Evolutionary conservation across 2,329 filamentous ascomycete species (phyloP).

Genomic region (Beauveria rudraprayagi): DNA sequence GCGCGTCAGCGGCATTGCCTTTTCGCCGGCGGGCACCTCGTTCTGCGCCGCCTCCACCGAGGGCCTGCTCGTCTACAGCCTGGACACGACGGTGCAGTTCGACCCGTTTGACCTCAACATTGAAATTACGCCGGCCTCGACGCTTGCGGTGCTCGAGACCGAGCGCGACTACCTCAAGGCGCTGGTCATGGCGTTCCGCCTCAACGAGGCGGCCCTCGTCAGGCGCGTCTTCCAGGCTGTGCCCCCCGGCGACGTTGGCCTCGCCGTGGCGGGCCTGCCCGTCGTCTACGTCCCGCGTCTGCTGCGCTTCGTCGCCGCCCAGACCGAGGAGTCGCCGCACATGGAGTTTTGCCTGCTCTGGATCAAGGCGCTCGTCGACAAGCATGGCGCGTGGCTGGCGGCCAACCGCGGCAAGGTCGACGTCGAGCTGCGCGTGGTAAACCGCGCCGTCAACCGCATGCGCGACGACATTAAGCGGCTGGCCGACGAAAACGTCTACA

Average conservation of each 20-base stretch:
- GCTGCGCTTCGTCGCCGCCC: slow-evolving; percentile 77
- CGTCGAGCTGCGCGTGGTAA: slow-evolving; percentile 74
- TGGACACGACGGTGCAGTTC: slow-evolving; percentile 78
- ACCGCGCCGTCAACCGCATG: slow-evolving; percentile 72
- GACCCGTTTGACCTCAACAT: slow-evolving; percentile 96
- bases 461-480: slow-evolving; percentile 73
- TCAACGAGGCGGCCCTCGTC: slow-evolving; percentile 78
- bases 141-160: slow-evolving; percentile 56
- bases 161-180: slow-evolving; percentile 83
- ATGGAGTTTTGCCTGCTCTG: slow-evolving; percentile 91
- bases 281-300: slow-evolving; percentile 79
- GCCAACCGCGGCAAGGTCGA: slow-evolving; percentile 73
- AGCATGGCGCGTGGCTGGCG: slow-evolving; percentile 78
- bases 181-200: slow-evolving; percentile 91
- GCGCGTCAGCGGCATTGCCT: slow-evolving; percentile 73
- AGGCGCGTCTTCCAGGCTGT: slow-evolving; percentile 79
- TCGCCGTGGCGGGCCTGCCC: slow-evolving; percentile 73
- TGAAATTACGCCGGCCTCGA: slow-evolving; percentile 81
- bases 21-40: slow-evolving; percentile 78
- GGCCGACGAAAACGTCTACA: slow-evolving; percentile 82
- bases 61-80: slow-evolving; percentile 84
- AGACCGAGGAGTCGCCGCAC: slow-evolving; percentile 85
- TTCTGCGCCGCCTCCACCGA: slow-evolving; percentile 96
- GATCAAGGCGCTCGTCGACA: slow-evolving; percentile 75
- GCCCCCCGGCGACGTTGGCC: slow-evolving; percentile 63